Evolutionary conservation across 805 yeast genomes (phyloP), one percentile per base, ranked within the genome.

Genomic region (Vanderwaltozyma tropicalis): DNA sequence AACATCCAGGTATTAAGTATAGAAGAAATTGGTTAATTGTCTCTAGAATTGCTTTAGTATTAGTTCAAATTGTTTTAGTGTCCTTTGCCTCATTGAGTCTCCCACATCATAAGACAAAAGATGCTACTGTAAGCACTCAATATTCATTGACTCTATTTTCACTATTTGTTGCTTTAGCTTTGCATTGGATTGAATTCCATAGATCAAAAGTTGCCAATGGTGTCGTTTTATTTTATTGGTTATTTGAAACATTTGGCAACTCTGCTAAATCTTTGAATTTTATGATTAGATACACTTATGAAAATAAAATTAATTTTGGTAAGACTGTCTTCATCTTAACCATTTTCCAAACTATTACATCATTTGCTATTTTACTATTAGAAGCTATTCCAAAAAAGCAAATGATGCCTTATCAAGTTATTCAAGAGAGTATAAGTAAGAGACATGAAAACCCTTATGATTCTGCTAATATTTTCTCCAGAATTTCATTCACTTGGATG

Each of bases 401-500:
- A 15, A 20, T 52, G 28, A 48, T 57, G 30, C 73, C 75, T 11
- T 70, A 65, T 38, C 74, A 71, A 37, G 58, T 59, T 19, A 42
- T 62, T 6, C 54, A 48, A 31, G 55, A 58, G 32, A 57, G 52
- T 22, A 40, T 44, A 15, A 43, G 55, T 3, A 45, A 50, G 31
- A 53, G 54, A 37, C 59, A 59, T 39, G 49, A 47, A 13, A 58
- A 50, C 41, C 71, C 71, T 16, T 60, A 57, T 29, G 67, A 64
- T 44, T 50, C 55, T 15, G 71, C 72, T 2, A 78, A 88, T 54
- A 63, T 87, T 13, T 74, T 89, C 45, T 80, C 94, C 2, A 67
- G 73, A 37, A 64, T 89, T 36, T 79, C 94, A 0, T 89, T 92
- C 57, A 64, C 78, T 20, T 92, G 98, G 97, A 85, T 92, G 94